Percentiles rank a stretch among this genome's conserved stretches.
Conservation (phyloP, 306 rosid species). For the Sesbania bispinosa region DNA sequence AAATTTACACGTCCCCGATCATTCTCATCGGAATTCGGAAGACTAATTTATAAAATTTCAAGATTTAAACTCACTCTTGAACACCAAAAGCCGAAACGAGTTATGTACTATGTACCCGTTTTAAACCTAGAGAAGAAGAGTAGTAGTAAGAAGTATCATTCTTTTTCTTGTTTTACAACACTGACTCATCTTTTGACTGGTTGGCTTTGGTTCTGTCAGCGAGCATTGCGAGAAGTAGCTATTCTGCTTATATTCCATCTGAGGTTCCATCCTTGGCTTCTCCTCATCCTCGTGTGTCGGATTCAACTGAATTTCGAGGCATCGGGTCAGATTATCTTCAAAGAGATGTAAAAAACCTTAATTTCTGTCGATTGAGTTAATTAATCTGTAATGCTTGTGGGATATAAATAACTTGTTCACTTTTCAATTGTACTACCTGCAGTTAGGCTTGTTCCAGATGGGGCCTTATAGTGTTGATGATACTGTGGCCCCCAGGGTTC, state of each 20-base stretch:
- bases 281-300: conserved; percentile 23
- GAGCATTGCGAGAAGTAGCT: conserved; percentile 36
- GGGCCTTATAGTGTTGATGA: conserved; percentile 44
- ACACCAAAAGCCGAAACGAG: no score
- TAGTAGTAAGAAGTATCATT: neutral
- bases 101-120: neutral
- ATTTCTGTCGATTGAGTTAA: neutral
- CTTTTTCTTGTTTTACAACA: neutral
- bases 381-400: neutral
- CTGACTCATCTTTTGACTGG: neutral
- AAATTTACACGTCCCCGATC: neutral
- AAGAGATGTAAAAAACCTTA: conserved; percentile 40
- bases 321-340: conserved; percentile 42
- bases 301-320: conserved; percentile 31
- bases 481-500: conserved; percentile 29
- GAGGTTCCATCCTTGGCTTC: conserved; percentile 42
- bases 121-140: neutral
- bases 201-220: conserved; percentile 36
- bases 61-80: no score
- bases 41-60: no score
- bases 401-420: neutral
- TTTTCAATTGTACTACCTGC: conserved; percentile 26
- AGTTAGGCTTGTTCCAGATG: conserved; percentile 40
- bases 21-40: neutral
- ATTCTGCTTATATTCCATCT: conserved; percentile 49